Conservation (phyloP, 177 flowering plant species). For the Vitis hybrid region DNA sequence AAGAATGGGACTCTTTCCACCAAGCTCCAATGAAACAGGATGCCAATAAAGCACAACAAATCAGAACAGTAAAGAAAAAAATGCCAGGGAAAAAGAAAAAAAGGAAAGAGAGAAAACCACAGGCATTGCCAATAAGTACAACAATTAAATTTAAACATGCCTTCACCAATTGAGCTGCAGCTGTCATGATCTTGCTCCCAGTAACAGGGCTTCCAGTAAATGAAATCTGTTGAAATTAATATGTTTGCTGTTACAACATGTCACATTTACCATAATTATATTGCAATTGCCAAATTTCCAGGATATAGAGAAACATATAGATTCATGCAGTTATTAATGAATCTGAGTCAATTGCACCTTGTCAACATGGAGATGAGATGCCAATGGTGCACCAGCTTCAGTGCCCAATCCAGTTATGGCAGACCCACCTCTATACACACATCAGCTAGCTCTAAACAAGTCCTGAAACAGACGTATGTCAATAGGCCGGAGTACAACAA, state of each 20-base stretch:
- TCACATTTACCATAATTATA: neutral
- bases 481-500: neutral
- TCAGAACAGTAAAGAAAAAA: neutral
- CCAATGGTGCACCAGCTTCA: constrained; percentile 96
- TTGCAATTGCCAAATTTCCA: neutral
- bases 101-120: neutral
- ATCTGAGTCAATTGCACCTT: constrained; percentile 52
- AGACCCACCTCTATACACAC: constrained; percentile 86
- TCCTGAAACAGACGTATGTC: constrained; percentile 40
- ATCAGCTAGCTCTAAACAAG: constrained; percentile 94
- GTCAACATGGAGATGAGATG: constrained; percentile 91
- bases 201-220: constrained; percentile 94
- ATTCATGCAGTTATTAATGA: neutral
- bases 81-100: neutral
- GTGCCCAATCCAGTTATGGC: constrained; percentile 93
- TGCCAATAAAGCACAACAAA: constrained; percentile 28
- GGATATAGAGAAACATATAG: neutral
- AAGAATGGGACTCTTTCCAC: constrained; percentile 95
- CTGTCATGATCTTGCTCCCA: constrained; percentile 86
- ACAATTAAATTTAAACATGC: constrained; percentile 28
- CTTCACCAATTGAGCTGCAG: constrained; percentile 89
- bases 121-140: neutral
- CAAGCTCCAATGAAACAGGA: constrained; percentile 97
- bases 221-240: constrained; percentile 58
- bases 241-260: neutral